Base-by-base conservation (phyloP, 2,329 filamentous ascomycete genomes). In the Sporothrix brasiliensis region DNA sequence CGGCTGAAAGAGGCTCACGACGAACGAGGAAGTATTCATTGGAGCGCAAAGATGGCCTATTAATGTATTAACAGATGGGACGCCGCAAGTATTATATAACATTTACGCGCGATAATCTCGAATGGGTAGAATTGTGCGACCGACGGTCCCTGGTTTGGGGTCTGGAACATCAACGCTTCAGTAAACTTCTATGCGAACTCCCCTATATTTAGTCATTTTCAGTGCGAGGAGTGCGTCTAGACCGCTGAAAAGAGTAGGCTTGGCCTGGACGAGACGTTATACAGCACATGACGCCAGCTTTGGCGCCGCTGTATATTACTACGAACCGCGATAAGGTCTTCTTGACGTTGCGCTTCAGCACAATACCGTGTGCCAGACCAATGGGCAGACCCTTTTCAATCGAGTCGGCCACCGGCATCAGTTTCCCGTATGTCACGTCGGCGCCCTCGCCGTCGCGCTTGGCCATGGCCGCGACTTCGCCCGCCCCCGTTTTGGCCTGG, bases 401-500 rank as follows among this genome's bases (percentile, higher is more conserved):
- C 4, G 27, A 27, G 27, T 27, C 27, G 27, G 27, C 27, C 4
- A 4, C 27, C 27, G 27, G 27, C 27, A 27, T 27, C 27, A 27
- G 27, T 27, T 27, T 27, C 2, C 27, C 27, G 27, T 27, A 4
- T 10, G 14, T 79, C 82, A 9, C 80, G 34, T 41, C 82, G 44
- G 86, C 27, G 27, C 86, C 1, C 77, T 34, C 30, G 6, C 30
- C 30, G 30, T 34, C 30, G 30, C 6, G 30, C 30, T 34, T 34
- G 34, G 34, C 5, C 34, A 5, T 34, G 34, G 34, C 34, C 34
- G 34, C 34, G 34, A 34, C 34, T 7, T 34, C 34, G 34, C 34
- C 34, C 34, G 34, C 6, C 5, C 34, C 2, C 30, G 85, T 60
- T 89, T 88, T 74, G 78, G 88, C 2, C 86, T 89, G 75, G 85